These are phyloP conservation scores for Magnolia sinica DNA, from an alignment of 164 flowering plant species.

Conservation along the genomic window DNA sequence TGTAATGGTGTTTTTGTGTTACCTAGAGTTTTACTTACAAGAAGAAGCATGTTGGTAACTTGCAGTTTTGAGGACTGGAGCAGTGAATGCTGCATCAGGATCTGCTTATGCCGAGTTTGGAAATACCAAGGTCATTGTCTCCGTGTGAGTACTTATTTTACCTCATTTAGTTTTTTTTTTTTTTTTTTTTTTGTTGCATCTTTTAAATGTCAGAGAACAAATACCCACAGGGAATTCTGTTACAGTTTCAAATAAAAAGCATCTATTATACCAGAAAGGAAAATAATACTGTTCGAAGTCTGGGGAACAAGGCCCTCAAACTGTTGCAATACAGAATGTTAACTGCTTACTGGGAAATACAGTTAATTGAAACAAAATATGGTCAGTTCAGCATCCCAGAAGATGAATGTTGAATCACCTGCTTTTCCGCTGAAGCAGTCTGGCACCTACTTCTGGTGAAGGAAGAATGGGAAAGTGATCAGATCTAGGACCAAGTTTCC, in stretches of 20 bases:
- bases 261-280: neutral
- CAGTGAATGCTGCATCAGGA: conserved; percentile 87
- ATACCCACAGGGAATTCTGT: neutral
- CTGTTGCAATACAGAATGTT: too few relatives aligned
- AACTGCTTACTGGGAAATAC: too few relatives aligned
- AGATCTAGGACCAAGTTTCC: too few relatives aligned
- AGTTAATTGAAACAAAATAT: too few relatives aligned
- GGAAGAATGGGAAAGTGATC: too few relatives aligned
- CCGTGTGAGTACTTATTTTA: conserved; percentile 65
- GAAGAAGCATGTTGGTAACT: neutral
- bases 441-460: too few relatives aligned
- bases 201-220: neutral
- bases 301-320: too few relatives aligned
- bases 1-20: neutral
- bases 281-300: too few relatives aligned
- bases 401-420: too few relatives aligned
- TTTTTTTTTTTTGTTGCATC: neutral
- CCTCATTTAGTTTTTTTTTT: neutral
- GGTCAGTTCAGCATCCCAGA: too few relatives aligned
- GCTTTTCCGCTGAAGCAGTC: too few relatives aligned
- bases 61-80: conserved; percentile 85
- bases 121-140: conserved; percentile 90
- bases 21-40: neutral
- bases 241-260: neutral
- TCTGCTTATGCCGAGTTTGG: conserved; percentile 97